Conservation (phyloP, 495 filamentous ascomycete species). For the Cenococcum geophilum region DNA sequence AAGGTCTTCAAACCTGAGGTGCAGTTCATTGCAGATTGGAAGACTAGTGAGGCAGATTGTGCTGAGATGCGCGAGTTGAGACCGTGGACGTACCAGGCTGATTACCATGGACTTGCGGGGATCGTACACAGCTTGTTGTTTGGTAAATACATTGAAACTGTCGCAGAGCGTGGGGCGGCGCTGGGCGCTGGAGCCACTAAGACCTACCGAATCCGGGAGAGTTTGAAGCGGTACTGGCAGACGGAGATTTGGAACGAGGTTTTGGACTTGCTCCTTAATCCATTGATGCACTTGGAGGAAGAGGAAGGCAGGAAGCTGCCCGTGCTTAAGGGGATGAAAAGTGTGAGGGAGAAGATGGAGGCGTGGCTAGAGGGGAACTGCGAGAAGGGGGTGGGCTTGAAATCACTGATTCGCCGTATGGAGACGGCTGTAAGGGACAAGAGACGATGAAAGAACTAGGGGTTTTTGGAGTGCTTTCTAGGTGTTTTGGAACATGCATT, state of each 20-base stretch:
- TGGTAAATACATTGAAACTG: conserved; percentile 87
- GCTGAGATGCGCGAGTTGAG: conserved; percentile 88
- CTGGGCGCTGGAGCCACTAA: conserved; percentile 48
- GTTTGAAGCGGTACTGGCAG: conserved; percentile 91
- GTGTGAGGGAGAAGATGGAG: conserved; percentile 74
- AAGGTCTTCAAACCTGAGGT: conserved; percentile 67
- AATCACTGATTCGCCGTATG: conserved; percentile 53
- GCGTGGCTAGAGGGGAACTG: conserved; percentile 70
- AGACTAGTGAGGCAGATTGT: conserved; percentile 75
- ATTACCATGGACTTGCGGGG: conserved; percentile 87
- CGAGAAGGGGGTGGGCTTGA: conserved; percentile 70
- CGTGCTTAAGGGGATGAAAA: conserved; percentile 57
- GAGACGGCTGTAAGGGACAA: conserved; percentile 62
- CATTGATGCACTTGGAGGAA: conserved; percentile 51
- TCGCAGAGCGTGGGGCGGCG: conserved; percentile 38
- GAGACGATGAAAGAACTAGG: conserved; percentile 34
- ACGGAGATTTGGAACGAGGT: conserved; percentile 77
- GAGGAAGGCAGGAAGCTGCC: conserved; percentile 61
- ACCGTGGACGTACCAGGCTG: conserved; percentile 93
- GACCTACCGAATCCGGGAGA: conserved; percentile 66
- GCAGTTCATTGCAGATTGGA: conserved; percentile 93
- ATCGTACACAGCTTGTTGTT: conserved; percentile 82
- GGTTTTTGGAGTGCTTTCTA: conserved; percentile 11
- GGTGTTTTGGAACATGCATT: conserved; percentile 1
- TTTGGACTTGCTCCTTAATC: conserved; percentile 86